Evolutionary conservation across 2,329 filamentous ascomycete species (phyloP), one percentile per base, ranked within the genome.

Genomic region (Dactylellina parvicollis): DNA sequence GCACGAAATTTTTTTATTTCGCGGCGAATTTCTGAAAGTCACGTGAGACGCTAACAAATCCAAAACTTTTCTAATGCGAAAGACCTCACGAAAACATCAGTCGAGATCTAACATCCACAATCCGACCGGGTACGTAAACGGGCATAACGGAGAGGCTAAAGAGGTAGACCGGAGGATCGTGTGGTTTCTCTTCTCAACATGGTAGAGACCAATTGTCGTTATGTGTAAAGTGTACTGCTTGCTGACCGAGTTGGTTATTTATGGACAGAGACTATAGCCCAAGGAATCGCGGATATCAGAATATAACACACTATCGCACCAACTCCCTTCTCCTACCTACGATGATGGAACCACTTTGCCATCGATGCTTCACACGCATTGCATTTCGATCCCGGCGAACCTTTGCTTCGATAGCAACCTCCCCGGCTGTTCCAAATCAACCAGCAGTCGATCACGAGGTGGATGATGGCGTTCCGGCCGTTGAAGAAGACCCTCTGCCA

Each of bases 321-420:
- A n/a, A 14, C 12, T 16, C 18, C 12, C 28, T 18, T 7, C 14
- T 34, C 7, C n/a, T 20, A 54, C 4, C 50, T n/a, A 10, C 28
- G 2, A 73, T 52, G 44, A 73, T 73, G 60, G 69, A 66, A 40
- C 40, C 57, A 16, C 24, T 66, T 22, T 73, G 69, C 38, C 69
- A 54, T 44, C 69, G 69, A 32, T 73, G 69, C 60, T 73, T 73
- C 38, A 66, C 69, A 14, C 69, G 69, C 46, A 73, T 61, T 38
- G 54, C 54, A 18, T 47, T 59, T 36, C 69, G 61, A 12, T 73
- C 60, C 22, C 54, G 69, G 30, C 49, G 69, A n/a, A 40, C 60
- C 2, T 73, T 73, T 40, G 69, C 69, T n/a, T 60, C 70, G 28
- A 57, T 74, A 46, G 61, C 70, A 34, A 57, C 61, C 26, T 47